Evolutionary conservation across 139 green algal species (phyloP).

Genomic region (Haematococcus sp.): DNA sequence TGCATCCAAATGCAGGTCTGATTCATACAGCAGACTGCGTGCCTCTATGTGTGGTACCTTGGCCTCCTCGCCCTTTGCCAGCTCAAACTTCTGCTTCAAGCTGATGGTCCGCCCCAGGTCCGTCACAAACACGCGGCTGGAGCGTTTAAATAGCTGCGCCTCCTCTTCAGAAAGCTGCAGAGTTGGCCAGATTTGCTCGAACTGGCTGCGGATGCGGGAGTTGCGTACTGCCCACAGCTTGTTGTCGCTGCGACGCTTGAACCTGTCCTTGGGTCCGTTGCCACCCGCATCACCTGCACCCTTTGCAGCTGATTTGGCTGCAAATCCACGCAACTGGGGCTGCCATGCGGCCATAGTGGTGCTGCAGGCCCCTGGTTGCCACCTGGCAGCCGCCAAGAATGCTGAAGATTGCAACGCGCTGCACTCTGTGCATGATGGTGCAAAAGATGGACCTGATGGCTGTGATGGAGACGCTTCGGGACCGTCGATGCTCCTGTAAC

Average conservation of each 20-base stretch:
- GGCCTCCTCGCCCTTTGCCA: slow-evolving; percentile 11
- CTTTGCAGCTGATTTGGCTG: slow-evolving; percentile 1
- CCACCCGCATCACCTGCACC: neutral
- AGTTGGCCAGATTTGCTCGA: slow-evolving; percentile 49
- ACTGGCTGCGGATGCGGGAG: slow-evolving; percentile 23
- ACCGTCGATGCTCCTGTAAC: too few relatives aligned
- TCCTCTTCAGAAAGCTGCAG: slow-evolving; percentile 31
- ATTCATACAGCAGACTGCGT: slow-evolving; percentile 31
- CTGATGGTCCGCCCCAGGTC: slow-evolving; percentile 25
- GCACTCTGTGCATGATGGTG: too few relatives aligned
- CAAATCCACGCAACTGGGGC: too few relatives aligned
- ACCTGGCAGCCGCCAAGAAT: too few relatives aligned
- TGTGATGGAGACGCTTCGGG: too few relatives aligned
- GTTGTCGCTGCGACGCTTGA: slow-evolving; percentile 9
- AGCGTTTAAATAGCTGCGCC: slow-evolving; percentile 24
- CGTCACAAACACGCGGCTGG: slow-evolving; percentile 33
- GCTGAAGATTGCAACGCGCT: too few relatives aligned
- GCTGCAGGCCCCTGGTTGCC: too few relatives aligned
- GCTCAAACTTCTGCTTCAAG: slow-evolving; percentile 30
- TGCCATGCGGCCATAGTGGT: too few relatives aligned
- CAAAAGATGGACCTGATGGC: too few relatives aligned
- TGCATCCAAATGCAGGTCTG: slow-evolving; percentile 41
- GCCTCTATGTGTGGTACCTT: slow-evolving; percentile 30
- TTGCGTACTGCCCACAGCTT: slow-evolving; percentile 37
- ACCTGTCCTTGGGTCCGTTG: slow-evolving; percentile 2